Base-by-base conservation (phyloP, 495 filamentous ascomycete genomes). In the Talaromyces thailandensis region DNA sequence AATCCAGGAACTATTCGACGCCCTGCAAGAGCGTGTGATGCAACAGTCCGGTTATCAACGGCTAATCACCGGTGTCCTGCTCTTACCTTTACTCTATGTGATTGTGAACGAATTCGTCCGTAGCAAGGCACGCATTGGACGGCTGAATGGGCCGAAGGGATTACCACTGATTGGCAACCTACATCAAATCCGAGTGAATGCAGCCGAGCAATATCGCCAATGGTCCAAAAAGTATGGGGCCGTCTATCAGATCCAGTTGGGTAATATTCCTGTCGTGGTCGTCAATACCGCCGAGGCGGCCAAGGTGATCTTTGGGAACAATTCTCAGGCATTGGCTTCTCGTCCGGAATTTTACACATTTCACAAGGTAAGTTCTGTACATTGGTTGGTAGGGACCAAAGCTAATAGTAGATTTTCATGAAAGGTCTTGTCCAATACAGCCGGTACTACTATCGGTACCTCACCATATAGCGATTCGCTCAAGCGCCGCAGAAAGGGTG, bases 371-470 rank as follows among this genome's bases (percentile, higher is more conserved):
- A 35, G 58, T 48, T 28, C 64, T 56, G 0, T 29, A 12, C 8
- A 31, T 8, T 26, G 16, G 24, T n/a, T 35, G 6, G 14, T 3
- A 16, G 14, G 14, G 14, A 9, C 35, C 14, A 21, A 52, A 14
- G 40, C 56, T 48, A 57, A 60, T 16, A 28, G 51, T 60, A 40
- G 65, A 45, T 48, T 23, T 32, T 48, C 28, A 61, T 52, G 48
- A 6, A 11, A 86, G 82, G 80, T 87, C 7, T 78, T 86, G 4
- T 84, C 82, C 16, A 84, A 81, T 35, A 87, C 83, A 1, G 79
- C 83, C 6, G 85, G 84, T n/a, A 83, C 84, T 4, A 88, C 85
- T 0, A 87, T 89, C 60, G 86, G 85, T 11, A 84, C 85, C 0
- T 84, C 82, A 0, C 85, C 85, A 0, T 88, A 83, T 62, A 82